These are phyloP conservation scores for Lentinus polychrous DNA, from an alignment of 1,284 basidiomycete species.

Conservation along the genomic window DNA sequence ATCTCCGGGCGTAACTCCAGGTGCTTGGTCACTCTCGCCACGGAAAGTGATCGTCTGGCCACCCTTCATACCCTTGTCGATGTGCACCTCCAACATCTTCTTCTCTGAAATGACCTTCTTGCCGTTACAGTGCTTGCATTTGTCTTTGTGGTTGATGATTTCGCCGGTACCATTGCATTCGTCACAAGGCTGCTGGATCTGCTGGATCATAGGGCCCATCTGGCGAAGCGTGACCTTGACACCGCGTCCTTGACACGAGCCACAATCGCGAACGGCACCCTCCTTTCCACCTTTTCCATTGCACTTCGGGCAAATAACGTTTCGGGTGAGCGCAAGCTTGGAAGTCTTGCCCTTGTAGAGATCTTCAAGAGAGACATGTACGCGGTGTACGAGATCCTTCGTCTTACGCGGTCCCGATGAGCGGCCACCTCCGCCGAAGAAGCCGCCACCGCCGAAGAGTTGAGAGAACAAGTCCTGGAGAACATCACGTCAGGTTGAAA, in stretches of 20 bases:
- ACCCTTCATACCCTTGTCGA: constrained; percentile 99
- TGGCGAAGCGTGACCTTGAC: constrained; percentile 90
- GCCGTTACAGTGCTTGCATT: constrained; percentile 90
- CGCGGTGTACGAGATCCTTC: constrained; percentile 97
- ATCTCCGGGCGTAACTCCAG: constrained; percentile 87
- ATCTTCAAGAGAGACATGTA: constrained; percentile 94
- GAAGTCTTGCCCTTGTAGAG: constrained; percentile 98
- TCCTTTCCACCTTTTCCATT: constrained; percentile 97
- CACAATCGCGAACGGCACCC: constrained; percentile 83
- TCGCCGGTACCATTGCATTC: constrained; percentile 93
- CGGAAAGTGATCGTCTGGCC: constrained; percentile 94
- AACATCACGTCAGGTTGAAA: background rate
- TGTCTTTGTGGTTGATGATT: constrained; percentile 90
- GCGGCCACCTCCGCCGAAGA: constrained; percentile 49
- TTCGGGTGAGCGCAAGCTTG: constrained; percentile 95
- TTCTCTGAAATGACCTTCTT: constrained; percentile 95
- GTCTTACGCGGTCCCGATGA: constrained; percentile 89
- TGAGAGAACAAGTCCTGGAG: constrained; percentile 93
- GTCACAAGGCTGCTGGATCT: constrained; percentile 93
- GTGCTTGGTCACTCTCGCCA: constrained; percentile 96
- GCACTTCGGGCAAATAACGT: constrained; percentile 91
- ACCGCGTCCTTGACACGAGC: constrained; percentile 84
- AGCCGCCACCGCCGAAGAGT: constrained; percentile 75
- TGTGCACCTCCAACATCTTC: constrained; percentile 97
- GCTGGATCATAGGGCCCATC: constrained; percentile 99